phyloP scores from a whole-genome alignment of 345 rosid genomes.

The Anastatica hierochuntica region DNA sequence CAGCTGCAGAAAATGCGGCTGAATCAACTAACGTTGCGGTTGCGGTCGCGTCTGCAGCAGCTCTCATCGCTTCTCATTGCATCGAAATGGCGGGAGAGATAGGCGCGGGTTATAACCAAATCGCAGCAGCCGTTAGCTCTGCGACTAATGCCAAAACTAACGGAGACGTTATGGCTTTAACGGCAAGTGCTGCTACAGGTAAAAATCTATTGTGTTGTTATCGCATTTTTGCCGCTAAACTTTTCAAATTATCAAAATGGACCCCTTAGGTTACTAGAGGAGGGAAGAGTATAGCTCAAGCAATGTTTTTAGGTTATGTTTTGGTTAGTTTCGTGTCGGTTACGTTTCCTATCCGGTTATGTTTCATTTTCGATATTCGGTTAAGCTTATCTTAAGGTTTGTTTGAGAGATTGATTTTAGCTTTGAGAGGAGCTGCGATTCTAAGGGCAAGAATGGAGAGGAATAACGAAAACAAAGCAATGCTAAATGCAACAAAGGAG shows the following conservation, averaged over 20 bases:
- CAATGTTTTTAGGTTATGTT: no score
- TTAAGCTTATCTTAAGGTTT: no score
- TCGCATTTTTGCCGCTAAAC: background rate
- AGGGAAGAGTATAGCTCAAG: no score
- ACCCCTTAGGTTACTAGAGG: no score
- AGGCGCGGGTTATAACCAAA: constrained; percentile 82
- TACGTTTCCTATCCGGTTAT: no score
- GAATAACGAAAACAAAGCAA: constrained; percentile 33
- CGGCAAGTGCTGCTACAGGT: constrained; percentile 98
- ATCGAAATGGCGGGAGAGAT: constrained; percentile 86
- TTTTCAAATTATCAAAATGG: no score
- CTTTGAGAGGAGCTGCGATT: constrained; percentile 70
- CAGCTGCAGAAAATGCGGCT: constrained; percentile 29
- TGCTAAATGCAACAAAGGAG: constrained; percentile 37
- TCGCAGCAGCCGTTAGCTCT: constrained; percentile 54
- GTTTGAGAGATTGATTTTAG: constrained; percentile 26
- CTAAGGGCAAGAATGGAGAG: constrained; percentile 66
- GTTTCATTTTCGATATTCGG: no score
- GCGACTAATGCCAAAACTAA: constrained; percentile 68
- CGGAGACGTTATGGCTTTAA: constrained; percentile 87
- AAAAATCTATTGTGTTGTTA: background rate
- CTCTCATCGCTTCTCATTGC: constrained; percentile 86
- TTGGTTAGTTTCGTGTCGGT: no score
- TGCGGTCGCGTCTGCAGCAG: constrained; percentile 83
- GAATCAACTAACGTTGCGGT: constrained; percentile 32